Percentiles rank a stretch among this genome's conserved stretches.
Conservation (phyloP, 2,329 filamentous ascomycete species). For the Pyrenophora seminiperda region DNA sequence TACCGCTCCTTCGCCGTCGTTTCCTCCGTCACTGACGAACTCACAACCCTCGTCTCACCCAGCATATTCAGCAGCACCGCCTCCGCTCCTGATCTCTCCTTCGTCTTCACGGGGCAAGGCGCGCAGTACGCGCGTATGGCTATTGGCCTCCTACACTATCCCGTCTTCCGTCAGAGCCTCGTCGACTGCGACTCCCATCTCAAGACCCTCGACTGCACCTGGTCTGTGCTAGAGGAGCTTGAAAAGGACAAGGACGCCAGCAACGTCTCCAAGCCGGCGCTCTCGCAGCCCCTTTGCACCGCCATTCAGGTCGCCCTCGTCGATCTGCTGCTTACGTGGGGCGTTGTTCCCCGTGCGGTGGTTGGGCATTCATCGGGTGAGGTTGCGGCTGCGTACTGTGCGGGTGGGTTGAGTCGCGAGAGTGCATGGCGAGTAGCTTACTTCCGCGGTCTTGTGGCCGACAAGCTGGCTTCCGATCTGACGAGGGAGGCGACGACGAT, state of each 20-base stretch:
- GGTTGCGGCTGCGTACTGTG: slow-evolving; percentile 27
- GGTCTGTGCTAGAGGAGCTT: slow-evolving; percentile 29
- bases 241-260: slow-evolving; percentile 10
- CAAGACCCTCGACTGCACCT: neutral
- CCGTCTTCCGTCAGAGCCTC: slow-evolving; percentile 8
- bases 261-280: slow-evolving; percentile 11
- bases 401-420: neutral
- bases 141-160: slow-evolving; percentile 17
- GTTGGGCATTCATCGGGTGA: slow-evolving; percentile 32
- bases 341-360: slow-evolving; percentile 14
- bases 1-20: slow-evolving; percentile 15
- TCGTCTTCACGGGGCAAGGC: slow-evolving; percentile 41
- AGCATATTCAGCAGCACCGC: slow-evolving; percentile 2
- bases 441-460: slow-evolving; percentile 13
- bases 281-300: slow-evolving; percentile 12
- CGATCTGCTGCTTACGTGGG: slow-evolving; percentile 13
- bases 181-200: slow-evolving; percentile 1
- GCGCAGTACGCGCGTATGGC: slow-evolving; percentile 38
- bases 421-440: slow-evolving; percentile 12
- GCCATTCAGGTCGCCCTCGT: slow-evolving; percentile 7
- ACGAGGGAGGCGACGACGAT: neutral
- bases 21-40: slow-evolving; percentile 1
- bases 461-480: slow-evolving; percentile 2
- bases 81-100: slow-evolving; percentile 7
- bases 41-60: slow-evolving; percentile 2